Conservation (phyloP, 148 eudicot species). For the Cornus controversa region DNA sequence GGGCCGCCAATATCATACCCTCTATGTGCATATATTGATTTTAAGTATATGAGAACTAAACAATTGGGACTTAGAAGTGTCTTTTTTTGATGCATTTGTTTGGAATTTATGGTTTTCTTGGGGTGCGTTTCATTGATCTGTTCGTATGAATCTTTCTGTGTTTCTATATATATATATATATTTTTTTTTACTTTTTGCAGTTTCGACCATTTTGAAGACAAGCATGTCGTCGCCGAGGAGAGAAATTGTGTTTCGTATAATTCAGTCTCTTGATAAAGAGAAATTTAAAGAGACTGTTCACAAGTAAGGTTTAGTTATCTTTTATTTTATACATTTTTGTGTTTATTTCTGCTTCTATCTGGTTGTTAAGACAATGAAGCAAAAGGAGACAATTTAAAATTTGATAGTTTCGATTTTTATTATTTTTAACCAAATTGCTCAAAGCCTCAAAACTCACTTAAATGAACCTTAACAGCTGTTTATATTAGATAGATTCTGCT, state of each 20-base stretch:
- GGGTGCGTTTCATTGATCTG: not conserved
- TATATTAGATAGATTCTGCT: no score
- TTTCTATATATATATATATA: slow-evolving; percentile 7
- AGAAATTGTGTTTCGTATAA: slow-evolving; percentile 49
- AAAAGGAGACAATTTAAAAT: no score
- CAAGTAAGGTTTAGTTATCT: slow-evolving; percentile 21
- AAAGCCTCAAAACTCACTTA: no score
- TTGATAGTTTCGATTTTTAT: no score
- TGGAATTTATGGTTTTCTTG: slow-evolving; percentile 25
- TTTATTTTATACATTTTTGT: not conserved
- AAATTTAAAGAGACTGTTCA: slow-evolving; percentile 26
- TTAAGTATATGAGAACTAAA: no score
- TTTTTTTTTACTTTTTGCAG: no score
- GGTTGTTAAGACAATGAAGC: no score
- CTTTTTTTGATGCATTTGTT: not conserved
- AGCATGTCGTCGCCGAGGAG: slow-evolving; percentile 47
- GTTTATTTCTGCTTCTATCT: no score
- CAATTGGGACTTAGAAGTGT: no score
- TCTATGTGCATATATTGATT: no score
- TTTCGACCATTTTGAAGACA: not conserved
- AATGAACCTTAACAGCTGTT: no score
- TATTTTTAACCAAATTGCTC: not conserved
- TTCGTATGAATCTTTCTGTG: slow-evolving; percentile 23
- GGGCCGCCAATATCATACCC: no score
- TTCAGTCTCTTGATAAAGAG: slow-evolving; percentile 44